Percentiles rank a stretch among this genome's conserved stretches.
Conservation (phyloP, 192 early-diverging fungal species). For the Podila verticillata region DNA sequence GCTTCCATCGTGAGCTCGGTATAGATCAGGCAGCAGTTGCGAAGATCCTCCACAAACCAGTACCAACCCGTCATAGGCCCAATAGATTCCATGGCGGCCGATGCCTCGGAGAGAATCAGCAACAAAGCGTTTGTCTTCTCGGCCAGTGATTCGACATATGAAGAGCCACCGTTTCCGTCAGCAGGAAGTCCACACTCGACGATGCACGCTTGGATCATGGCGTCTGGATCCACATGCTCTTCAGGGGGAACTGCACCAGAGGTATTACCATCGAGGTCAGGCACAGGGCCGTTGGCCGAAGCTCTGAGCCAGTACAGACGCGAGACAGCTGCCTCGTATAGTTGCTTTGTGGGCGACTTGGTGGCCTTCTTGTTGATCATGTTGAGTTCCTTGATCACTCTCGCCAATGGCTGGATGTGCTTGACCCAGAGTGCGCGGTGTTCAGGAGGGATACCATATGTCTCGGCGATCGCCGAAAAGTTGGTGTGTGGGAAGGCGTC, state of each 20-base stretch:
- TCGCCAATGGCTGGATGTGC: not conserved
- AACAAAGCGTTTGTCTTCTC: conserved; percentile 18
- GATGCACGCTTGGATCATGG: conserved; percentile 39
- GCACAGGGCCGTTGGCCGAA: not conserved
- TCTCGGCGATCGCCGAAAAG: not conserved
- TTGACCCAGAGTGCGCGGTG: not conserved
- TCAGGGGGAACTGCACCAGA: too few species aligned
- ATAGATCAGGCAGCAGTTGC: conserved; percentile 9
- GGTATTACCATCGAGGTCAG: not conserved
- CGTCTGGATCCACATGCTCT: not conserved
- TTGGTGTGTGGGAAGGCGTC: conserved; percentile 2
- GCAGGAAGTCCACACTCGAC: conserved; percentile 39
- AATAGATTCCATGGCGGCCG: not conserved
- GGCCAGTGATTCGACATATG: conserved; percentile 25
- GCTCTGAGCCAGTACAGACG: conserved; percentile 33
- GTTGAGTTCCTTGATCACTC: not conserved
- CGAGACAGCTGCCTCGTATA: conserved; percentile 43
- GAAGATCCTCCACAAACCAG: conserved; percentile 44
- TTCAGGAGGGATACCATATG: conserved; percentile 8
- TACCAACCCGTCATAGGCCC: conserved; percentile 32
- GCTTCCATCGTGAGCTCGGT: not conserved
- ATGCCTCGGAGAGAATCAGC: conserved; percentile 3
- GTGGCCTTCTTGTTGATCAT: not conserved
- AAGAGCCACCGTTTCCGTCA: conserved; percentile 21
- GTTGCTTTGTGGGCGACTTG: conserved; percentile 22